Base-by-base conservation (phyloP, 202 grass and related monocot genomes). In the Alloteropsis angusta region DNA sequence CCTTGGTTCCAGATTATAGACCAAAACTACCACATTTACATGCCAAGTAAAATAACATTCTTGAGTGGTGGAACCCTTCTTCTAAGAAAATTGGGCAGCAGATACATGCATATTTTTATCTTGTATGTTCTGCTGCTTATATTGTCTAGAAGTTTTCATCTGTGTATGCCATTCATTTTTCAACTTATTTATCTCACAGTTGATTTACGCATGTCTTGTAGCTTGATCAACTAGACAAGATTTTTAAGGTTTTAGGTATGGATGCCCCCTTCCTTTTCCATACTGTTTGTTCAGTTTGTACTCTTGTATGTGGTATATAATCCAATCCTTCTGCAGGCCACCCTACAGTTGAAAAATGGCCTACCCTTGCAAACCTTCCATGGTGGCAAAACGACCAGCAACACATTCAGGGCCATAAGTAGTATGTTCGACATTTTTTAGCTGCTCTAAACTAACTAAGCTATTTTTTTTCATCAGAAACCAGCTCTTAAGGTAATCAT, bases 321-420 rank as follows among this genome's bases (percentile, higher is more conserved):
- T 22, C 45, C 15, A 65, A 54, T 80, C 68, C 36, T 62, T 78
- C 70, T 91, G 28, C 61, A 99, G 96, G 92, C 38, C 96, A 99
- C 81, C 96, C 96, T 69, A 99, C 92, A 71, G 78, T 87, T 82
- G 96, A 99, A 68, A 99, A 94, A 68, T 99, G 96, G 96, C 96
- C 96, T 62, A 99, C 90, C 66, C 85, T 99, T 76, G 89, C 85
- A 25, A 89, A 95, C 83, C 92, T 99, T 87, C 90, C 90, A 45
- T 87, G 77, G 67, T 93, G 96, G 96, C 84, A 75, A 85, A 93
- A 88, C 3, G 92, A 99, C 32, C 96, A 93, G 41, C 92, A 99
- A 68, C 86, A 95, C 67, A 95, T 96, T 82, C 96, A 99, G 68
- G 87, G 82, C 10, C 90, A 86, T 79, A 95, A 93, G 62, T 93